Evolutionary conservation across 441 rosid genomes (phyloP), one percentile per base, ranked within the genome.

Genomic region (Croton setiger): DNA sequence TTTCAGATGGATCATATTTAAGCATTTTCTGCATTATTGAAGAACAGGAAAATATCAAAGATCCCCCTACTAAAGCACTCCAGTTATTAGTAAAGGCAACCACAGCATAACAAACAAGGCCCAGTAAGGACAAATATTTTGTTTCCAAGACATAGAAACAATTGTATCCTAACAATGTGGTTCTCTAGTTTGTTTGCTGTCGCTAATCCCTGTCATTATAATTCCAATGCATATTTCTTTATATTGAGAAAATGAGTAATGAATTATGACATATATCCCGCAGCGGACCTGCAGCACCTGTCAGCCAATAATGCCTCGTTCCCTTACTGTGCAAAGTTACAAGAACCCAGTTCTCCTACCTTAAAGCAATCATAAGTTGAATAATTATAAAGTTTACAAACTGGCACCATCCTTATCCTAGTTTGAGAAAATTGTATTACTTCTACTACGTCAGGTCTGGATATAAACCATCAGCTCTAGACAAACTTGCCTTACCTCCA

Each of bases 1-100:
- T 84, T 58, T 90, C 97, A 0, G 93, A 85, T 13, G 98, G 97
- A 69, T 95, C 88, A 75, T 88, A 90, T 70, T 61, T 87, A 44
- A 92, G 89, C 96, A 92, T 87, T 63, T 72, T 81, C 97, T 94
- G 88, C 89, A 83, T 61, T 63, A 68, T 20, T 67, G 33, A 70
- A 63, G 62, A 18, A 64, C 18, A 78, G 45, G 15, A 72, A 43
- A 37, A 10, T 18, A 53, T 78, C 18, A 71, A n/a, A 27, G 4
- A 62, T 0, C 21, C 15, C 39, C 39, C 58, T 47, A 39, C 1
- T 39, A 39, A 39, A 39, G 7, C 43, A 6, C 9, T 39, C 10
- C 8, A 39, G 8, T 1, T 0, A 39, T 9, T 8, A 39, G 43
- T 9, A 7, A 39, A 39, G 43, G 35, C 23, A 57, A 49, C 33